Conservation (phyloP, 176 grass and related monocot species). For the Avena atlantica region DNA sequence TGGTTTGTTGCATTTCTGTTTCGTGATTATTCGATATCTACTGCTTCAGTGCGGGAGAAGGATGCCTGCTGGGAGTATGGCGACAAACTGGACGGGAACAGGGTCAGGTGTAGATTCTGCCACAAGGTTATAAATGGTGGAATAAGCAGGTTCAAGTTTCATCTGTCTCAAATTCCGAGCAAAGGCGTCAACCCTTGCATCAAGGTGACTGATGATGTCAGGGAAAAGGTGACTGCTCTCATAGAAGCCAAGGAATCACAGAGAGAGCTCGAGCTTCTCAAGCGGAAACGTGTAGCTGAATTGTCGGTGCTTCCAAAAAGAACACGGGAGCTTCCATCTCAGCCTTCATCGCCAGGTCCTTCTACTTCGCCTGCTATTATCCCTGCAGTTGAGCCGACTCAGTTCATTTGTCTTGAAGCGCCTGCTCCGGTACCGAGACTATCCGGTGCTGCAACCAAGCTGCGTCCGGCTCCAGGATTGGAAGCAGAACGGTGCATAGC, state of each 20-base stretch:
- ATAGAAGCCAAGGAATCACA: slow-evolving; percentile 86
- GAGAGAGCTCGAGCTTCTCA: slow-evolving; percentile 68
- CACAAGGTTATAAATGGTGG: slow-evolving; percentile 89
- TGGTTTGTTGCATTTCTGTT: slow-evolving; percentile 8
- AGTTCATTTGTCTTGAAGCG: slow-evolving; percentile 30
- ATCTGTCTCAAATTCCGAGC: slow-evolving; percentile 81
- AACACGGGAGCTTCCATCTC: slow-evolving; percentile 34
- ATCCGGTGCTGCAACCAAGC: slow-evolving; percentile 31
- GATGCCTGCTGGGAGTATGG: slow-evolving; percentile 98
- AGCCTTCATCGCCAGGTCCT: slow-evolving; percentile 43
- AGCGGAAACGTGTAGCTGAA: slow-evolving; percentile 63
- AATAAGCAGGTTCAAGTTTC: slow-evolving; percentile 95
- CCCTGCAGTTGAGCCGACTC: slow-evolving; percentile 40
- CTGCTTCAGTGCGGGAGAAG: slow-evolving; percentile 74
- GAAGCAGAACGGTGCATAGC: slow-evolving; percentile 83
- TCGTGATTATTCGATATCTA: not conserved
- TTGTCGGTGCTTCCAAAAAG: slow-evolving; percentile 34
- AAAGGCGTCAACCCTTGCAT: slow-evolving; percentile 87
- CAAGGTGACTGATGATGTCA: slow-evolving; percentile 76
- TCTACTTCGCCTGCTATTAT: slow-evolving; percentile 41
- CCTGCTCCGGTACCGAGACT: slow-evolving; percentile 20
- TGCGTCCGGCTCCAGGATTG: slow-evolving; percentile 23
- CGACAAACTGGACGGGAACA: slow-evolving; percentile 95
- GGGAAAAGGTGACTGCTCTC: slow-evolving; percentile 73
- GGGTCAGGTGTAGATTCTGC: slow-evolving; percentile 90